Percentiles rank a stretch among this genome's conserved stretches.
These are phyloP conservation scores for Pilobolus umbonatus DNA, from an alignment of 192 early-diverging fungal genomes.

Conservation along the genomic window DNA sequence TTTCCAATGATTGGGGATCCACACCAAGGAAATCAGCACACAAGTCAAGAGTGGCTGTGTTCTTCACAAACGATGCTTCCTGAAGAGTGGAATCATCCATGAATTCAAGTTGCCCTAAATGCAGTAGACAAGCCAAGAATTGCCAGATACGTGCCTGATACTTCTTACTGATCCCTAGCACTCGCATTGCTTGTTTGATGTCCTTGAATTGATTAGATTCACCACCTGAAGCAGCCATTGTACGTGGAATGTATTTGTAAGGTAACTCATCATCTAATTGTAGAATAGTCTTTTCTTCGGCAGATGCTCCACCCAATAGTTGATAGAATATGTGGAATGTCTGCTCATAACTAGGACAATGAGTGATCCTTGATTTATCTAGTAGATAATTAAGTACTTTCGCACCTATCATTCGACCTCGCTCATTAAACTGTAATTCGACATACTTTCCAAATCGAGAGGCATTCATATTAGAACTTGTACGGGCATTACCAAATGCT, in stretches of 20 bases:
- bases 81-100: constrained; percentile 61
- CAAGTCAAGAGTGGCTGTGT: constrained; percentile 68
- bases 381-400: constrained; percentile 86
- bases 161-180: constrained; percentile 77
- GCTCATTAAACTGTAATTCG: constrained; percentile 89
- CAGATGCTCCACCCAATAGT: constrained; percentile 76
- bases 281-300: constrained; percentile 71
- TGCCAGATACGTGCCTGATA: constrained; percentile 83
- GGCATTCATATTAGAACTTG: constrained; percentile 68
- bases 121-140: constrained; percentile 77
- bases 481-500: constrained; percentile 86
- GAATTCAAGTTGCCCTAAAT: constrained; percentile 87
- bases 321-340: constrained; percentile 97
- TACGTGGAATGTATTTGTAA: constrained; percentile 52
- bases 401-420: constrained; percentile 83
- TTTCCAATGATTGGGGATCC: constrained; percentile 61
- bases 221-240: constrained; percentile 52
- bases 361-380: constrained; percentile 76
- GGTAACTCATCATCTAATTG: constrained; percentile 59
- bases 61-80: constrained; percentile 74
- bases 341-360: constrained; percentile 59
- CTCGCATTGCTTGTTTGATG: constrained; percentile 77
- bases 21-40: constrained; percentile 82
- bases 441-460: constrained; percentile 82
- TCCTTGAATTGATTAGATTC: constrained; percentile 58